Percentiles rank a stretch among this genome's conserved stretches.
These are phyloP conservation scores for Cryptosporidium ryanae DNA, from an alignment of 169 alveolate genomes.

Conservation along the genomic window DNA sequence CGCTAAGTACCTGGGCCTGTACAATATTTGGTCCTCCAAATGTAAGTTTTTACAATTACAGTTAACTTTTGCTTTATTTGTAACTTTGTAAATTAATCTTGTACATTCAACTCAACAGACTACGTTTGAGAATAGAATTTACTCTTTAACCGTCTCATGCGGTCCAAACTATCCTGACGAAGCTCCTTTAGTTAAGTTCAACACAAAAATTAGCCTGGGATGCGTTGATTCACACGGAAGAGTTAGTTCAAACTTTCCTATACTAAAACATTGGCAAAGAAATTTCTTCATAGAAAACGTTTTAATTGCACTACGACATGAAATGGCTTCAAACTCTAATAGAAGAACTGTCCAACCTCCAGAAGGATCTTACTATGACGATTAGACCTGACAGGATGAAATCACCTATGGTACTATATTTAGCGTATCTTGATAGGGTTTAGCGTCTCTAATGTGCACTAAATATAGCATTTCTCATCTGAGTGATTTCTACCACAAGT, in stretches of 20 bases:
- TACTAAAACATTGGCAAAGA: conserved; percentile 91
- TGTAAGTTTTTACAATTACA: conserved; percentile 77
- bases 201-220: conserved; percentile 91
- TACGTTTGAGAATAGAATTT: conserved; percentile 94
- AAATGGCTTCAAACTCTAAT: conserved; percentile 90
- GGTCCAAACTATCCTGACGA: conserved; percentile 94
- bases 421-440: no score
- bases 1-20: conserved; percentile 94
- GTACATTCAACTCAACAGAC: conserved; percentile 83
- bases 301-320: conserved; percentile 90
- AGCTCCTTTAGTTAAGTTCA: conserved; percentile 95
- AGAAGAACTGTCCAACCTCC: conserved; percentile 94
- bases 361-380: conserved; percentile 92
- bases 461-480: no score
- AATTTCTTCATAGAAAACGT: conserved; percentile 91
- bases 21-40: conserved; percentile 94
- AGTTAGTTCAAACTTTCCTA: conserved; percentile 83
- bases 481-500: no score
- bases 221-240: conserved; percentile 91
- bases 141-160: conserved; percentile 91
- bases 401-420: background rate
- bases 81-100: background rate
- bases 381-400: background rate
- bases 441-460: no score
- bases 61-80: background rate